Evolutionary conservation across 495 filamentous ascomycete genomes (phyloP).

Genomic region (Lophiostoma macrostomum): DNA sequence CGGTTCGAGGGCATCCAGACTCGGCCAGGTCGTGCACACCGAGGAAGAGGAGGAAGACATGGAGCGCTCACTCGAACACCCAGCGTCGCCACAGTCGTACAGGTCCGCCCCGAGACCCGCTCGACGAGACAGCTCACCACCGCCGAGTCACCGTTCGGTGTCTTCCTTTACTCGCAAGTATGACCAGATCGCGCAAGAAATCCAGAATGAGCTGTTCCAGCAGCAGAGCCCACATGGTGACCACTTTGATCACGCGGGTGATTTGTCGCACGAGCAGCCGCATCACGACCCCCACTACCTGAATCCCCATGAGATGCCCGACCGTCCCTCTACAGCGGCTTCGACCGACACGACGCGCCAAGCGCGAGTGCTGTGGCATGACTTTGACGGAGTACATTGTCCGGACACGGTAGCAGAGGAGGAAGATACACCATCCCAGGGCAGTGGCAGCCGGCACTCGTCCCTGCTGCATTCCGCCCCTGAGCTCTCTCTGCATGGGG

Average conservation of each 20-base stretch:
- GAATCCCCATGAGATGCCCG: conserved; percentile 34
- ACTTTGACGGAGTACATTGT: conserved; percentile 94
- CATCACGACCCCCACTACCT: conserved; percentile 1
- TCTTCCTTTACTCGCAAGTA: conserved; percentile 34
- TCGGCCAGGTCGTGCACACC: conserved; percentile 29
- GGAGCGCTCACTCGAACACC: background rate
- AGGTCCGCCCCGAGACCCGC: conserved; percentile 27
- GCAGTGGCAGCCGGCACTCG: conserved; percentile 33
- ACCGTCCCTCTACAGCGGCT: conserved; percentile 48
- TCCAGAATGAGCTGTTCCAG: conserved; percentile 29
- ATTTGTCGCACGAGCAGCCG: background rate
- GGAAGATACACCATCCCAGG: conserved; percentile 34
- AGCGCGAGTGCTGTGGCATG: conserved; percentile 66
- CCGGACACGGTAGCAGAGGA: conserved; percentile 42
- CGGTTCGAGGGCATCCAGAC: conserved; percentile 47
- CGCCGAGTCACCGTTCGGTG: conserved; percentile 39
- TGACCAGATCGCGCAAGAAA: conserved; percentile 33
- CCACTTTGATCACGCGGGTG: background rate
- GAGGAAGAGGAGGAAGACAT: conserved; percentile 15
- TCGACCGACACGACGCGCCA: conserved; percentile 70
- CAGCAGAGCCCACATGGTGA: conserved; percentile 2
- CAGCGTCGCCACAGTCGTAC: conserved; percentile 16
- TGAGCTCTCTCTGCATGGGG: conserved; percentile 42
- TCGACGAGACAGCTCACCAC: conserved; percentile 22
- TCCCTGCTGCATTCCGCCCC: conserved; percentile 43